Evolutionary conservation across 805 yeast species (phyloP), one percentile per base, ranked within the genome.

Genomic region (Yamadazyma phyllophila): DNA sequence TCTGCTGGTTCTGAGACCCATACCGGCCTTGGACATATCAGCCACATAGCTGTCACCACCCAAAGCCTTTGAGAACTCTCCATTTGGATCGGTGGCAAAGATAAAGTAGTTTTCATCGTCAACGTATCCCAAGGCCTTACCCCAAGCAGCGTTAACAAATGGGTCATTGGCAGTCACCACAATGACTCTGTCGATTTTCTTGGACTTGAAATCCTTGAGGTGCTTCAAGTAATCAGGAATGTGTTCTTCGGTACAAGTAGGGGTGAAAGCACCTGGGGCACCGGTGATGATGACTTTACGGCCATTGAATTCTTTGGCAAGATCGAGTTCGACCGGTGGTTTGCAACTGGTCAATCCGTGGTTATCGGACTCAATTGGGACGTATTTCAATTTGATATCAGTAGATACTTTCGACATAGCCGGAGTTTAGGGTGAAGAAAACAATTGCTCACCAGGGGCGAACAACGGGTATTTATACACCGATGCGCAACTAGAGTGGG

Each of bases 211-310:
- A 44, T 78, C 76, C 6, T 61, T 62, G 44, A 76, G 62, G 51
- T 79, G 69, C 47, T 60, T 63, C 55, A 71, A 61, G 14, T 57
- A 47, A 36, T 56, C 60, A 4, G 76, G 76, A 41, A 71, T 64
- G 54, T 71, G 76, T 55, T 66, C 60, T 51, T 66, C 75, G 26
- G 74, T 67, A 51, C 76, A 71, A 3, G 73, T 64, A 26, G 74
- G 95, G 24, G 96, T 86, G 74, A 86, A 88, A 9, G 96, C 94
- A 51, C 91, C 95, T 50, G 95, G 94, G 29, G 87, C 90, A 48
- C 85, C 76, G 27, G 88, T 88, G 55, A 87, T 70, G 36, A 86
- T 80, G 27, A 83, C 79, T 56, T 74, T 81, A 71, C 81, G 80
- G 40, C 71, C 73, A 15, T 63, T 58, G 26, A 70, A 55, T 37